These are phyloP conservation scores for Stropharia rugosoannulata DNA, from an alignment of 768 basidiomycete genomes.

Conservation along the genomic window DNA sequence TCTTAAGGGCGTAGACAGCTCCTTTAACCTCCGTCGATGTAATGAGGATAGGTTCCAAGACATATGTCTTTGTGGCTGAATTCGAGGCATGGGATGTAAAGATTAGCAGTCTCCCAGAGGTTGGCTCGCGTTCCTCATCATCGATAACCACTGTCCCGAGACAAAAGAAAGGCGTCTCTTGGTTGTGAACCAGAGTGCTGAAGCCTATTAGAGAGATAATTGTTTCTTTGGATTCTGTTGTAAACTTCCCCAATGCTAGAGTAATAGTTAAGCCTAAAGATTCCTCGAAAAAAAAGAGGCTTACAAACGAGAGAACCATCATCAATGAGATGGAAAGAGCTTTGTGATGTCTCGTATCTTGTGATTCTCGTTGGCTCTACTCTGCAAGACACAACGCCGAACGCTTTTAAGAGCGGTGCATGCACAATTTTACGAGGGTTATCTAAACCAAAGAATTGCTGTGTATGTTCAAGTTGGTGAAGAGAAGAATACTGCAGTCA, in stretches of 20 bases:
- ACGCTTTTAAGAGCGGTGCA: conserved; percentile 48
- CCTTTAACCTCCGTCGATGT: conserved; percentile 52
- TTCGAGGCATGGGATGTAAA: conserved; percentile 38
- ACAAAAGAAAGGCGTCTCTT: conserved; percentile 42
- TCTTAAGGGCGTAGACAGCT: conserved; percentile 65
- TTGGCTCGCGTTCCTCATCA: conserved; percentile 46
- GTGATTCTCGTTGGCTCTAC: conserved; percentile 54
- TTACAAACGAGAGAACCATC: conserved; percentile 62
- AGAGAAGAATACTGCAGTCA: conserved; percentile 1
- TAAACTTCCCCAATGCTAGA: conserved; percentile 47
- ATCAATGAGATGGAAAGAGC: conserved; percentile 67
- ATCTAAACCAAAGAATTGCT: conserved; percentile 55
- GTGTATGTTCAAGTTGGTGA: conserved; percentile 1
- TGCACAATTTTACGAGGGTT: conserved; percentile 70
- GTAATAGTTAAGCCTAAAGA: background rate
- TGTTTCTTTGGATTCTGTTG: conserved; percentile 56
- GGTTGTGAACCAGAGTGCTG: conserved; percentile 26
- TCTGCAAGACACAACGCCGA: conserved; percentile 67
- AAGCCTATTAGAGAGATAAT: conserved; percentile 52
- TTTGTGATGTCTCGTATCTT: conserved; percentile 41
- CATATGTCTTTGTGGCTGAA: conserved; percentile 20
- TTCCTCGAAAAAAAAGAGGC: conserved; percentile 20
- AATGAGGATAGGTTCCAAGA: conserved; percentile 35
- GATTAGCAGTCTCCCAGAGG: conserved; percentile 60
- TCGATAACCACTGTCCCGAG: conserved; percentile 45